Conservation (phyloP, 1,284 basidiomycete genomes). For the Leccinum subrobustum region DNA sequence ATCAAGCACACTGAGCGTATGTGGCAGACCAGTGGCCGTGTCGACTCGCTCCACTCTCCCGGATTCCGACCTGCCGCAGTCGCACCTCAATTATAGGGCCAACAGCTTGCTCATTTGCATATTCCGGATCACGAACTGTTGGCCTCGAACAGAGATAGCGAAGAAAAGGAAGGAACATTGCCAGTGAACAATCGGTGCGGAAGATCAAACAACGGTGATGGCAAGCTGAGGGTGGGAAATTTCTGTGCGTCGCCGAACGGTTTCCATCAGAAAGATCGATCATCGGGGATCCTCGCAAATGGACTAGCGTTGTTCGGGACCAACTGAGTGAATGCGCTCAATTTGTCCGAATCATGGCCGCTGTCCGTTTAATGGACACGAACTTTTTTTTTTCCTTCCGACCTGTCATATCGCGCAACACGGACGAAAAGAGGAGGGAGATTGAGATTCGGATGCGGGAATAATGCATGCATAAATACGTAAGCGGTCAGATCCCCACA, state of each 20-base stretch:
- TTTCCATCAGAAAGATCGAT: constrained; percentile 35
- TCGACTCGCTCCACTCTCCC: constrained; percentile 1
- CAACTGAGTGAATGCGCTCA: constrained; percentile 1
- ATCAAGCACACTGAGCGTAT: neutral
- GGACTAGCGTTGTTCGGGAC: constrained; percentile 20
- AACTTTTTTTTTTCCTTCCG: neutral
- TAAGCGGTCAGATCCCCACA: constrained; percentile 30
- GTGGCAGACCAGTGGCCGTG: neutral
- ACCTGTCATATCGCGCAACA: constrained; percentile 2
- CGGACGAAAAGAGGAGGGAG: constrained; percentile 10
- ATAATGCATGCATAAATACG: constrained; percentile 19
- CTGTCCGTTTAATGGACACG: constrained; percentile 7
- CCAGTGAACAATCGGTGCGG: constrained; percentile 5
- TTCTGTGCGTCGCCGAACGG: constrained; percentile 1
- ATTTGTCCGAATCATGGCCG: neutral
- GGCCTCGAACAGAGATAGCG: neutral
- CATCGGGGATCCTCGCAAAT: constrained; percentile 20
- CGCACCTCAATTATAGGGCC: neutral
- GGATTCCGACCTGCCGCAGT: neutral
- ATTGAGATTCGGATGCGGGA: constrained; percentile 6
- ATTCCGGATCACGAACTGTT: neutral
- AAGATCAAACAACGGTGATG: constrained; percentile 22
- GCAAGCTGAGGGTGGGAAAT: constrained; percentile 9
- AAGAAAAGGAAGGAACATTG: constrained; percentile 7
- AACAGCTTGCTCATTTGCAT: neutral